Conservation (phyloP, 257 asterid genomes). For the Jasminum sambac region DNA sequence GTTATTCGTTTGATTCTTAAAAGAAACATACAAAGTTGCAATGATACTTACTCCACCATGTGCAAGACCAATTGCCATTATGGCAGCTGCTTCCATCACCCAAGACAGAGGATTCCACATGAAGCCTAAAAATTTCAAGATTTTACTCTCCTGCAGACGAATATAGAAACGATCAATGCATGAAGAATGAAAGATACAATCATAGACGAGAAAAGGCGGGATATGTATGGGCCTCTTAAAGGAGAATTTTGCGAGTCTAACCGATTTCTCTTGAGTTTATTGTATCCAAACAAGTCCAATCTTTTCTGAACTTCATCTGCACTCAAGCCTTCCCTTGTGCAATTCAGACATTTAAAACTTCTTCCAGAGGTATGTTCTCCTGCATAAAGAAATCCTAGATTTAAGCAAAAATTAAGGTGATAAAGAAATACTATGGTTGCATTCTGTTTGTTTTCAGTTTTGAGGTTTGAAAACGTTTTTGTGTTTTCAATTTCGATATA, state of each 20-base stretch:
- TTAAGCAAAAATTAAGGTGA: background rate
- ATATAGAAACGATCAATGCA: background rate
- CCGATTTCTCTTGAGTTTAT: conserved; percentile 58
- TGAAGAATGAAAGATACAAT: background rate
- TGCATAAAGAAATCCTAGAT: conserved; percentile 23
- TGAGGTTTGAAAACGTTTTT: too few relatives aligned
- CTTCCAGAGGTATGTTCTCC: conserved; percentile 57
- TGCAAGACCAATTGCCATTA: conserved; percentile 67
- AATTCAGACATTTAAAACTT: conserved; percentile 44
- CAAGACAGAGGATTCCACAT: conserved; percentile 70
- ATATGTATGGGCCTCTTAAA: background rate
- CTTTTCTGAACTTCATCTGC: conserved; percentile 37
- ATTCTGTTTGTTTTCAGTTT: too few relatives aligned
- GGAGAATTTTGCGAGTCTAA: conserved; percentile 7
- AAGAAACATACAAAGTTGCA: background rate
- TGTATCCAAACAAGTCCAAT: conserved; percentile 45
- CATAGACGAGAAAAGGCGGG: background rate
- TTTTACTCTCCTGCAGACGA: conserved; percentile 44
- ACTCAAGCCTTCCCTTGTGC: conserved; percentile 44
- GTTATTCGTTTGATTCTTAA: background rate
- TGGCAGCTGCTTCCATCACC: conserved; percentile 73
- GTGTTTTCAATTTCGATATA: background rate
- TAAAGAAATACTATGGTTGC: too few relatives aligned
- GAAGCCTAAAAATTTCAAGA: conserved; percentile 57
- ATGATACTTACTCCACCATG: conserved; percentile 53